phyloP scores from a whole-genome alignment of 1,284 basidiomycete genomes.

The Chondrostereum purpureum region DNA sequence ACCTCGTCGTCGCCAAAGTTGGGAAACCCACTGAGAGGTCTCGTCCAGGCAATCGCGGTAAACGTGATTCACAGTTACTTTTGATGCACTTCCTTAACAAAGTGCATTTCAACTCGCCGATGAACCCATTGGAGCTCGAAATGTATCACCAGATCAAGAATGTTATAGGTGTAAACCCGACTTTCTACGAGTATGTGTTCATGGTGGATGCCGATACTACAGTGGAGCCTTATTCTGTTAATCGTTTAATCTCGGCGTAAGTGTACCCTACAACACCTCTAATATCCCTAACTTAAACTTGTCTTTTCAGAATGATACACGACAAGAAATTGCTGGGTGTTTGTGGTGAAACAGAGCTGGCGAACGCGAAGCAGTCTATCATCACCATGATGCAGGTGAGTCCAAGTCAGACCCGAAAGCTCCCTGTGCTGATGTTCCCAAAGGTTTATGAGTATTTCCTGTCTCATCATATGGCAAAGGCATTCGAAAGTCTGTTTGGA shows the following conservation, averaged over 20 bases:
- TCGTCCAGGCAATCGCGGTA: conserved; percentile 92
- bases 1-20: conserved; percentile 93
- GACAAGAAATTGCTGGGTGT: conserved; percentile 93
- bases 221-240: conserved; percentile 80
- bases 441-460: conserved; percentile 98
- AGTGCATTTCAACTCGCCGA: conserved; percentile 93
- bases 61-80: conserved; percentile 94
- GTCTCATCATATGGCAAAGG: conserved; percentile 96
- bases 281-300: conserved; percentile 12
- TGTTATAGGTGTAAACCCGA: conserved; percentile 97
- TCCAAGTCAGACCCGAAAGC: conserved; percentile 12
- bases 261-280: conserved; percentile 23
- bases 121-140: conserved; percentile 96
- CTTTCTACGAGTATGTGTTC: conserved; percentile 97
- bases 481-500: conserved; percentile 95
- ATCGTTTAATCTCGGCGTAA: conserved; percentile 86
- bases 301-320: conserved; percentile 64
- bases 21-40: conserved; percentile 93
- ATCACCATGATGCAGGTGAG: conserved; percentile 96
- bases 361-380: conserved; percentile 88
- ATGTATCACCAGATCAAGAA: conserved; percentile 99
- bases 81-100: conserved; percentile 98
- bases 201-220: conserved; percentile 98
- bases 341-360: conserved; percentile 88
- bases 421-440: neutral